Evolutionary conservation across 768 basidiomycete species (phyloP), one percentile per base, ranked within the genome.

Genomic region (Trametopsis cervina): DNA sequence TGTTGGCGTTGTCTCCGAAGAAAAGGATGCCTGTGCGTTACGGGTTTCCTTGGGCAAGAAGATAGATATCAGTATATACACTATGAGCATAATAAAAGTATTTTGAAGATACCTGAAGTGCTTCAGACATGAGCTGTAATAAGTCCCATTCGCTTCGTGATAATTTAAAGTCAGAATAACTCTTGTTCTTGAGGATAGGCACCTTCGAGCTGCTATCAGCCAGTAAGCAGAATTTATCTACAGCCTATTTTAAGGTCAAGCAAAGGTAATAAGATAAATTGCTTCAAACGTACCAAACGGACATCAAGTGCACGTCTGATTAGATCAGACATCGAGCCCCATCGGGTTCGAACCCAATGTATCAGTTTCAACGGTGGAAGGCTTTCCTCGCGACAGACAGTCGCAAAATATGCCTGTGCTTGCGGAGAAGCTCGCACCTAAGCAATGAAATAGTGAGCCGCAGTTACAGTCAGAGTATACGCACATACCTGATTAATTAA

Each of bases 391-490:
- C 10, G n/a, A 17, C 46, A 48, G 2, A 40, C 20, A 3, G 13
- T 43, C 2, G 20, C 10, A 20, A 48, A 42, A n/a, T 40, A 48
- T n/a, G 26, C 25, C 13, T 18, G n/a, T 20, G 46, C 46, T 42
- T 48, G 46, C n/a, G 46, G 46, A 20, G 46, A 48, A 3, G 37
- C 41, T 3, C 46, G 46, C 15, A 49, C 27, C 48, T 49, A 40
- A 4, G 18, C n/a, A 11, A 48, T 25, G 29, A 43, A 10, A 26
- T 24, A n/a, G n/a, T n/a, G n/a, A n/a, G n/a, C n/a, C n/a, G n/a
- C n/a, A n/a, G n/a, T n/a, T n/a, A n/a, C n/a, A n/a, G n/a, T n/a
- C n/a, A n/a, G n/a, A n/a, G n/a, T n/a, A n/a, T 21, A 36, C 13
- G 29, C n/a, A 35, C 27, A 15, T 35, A 35, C 44, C 44, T 46